Evolutionary conservation across 495 filamentous ascomycete species (phyloP).

Genomic region (Penicillium ochrochloron): DNA sequence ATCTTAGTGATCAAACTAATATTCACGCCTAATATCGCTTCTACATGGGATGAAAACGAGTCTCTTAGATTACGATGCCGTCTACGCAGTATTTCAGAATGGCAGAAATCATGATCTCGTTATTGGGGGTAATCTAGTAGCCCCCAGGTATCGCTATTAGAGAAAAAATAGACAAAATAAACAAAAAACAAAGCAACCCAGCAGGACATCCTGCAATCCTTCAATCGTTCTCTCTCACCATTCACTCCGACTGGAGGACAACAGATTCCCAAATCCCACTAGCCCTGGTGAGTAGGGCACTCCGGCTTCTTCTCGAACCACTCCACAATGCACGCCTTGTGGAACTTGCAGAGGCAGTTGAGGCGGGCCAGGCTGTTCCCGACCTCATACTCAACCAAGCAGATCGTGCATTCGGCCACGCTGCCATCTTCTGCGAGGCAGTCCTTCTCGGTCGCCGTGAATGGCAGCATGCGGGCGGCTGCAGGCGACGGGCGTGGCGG

Average conservation of each 20-base stretch:
- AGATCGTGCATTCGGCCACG: constrained; percentile 83
- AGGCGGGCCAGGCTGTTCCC: constrained; percentile 82
- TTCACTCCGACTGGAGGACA: not conserved
- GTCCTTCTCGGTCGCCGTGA: constrained; percentile 89
- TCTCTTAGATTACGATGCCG: not conserved
- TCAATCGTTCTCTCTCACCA: not conserved
- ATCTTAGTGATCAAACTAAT: not conserved
- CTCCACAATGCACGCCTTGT: constrained; percentile 66
- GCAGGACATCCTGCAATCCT: not conserved
- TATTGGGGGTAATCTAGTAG: not conserved
- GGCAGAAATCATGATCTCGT: not conserved
- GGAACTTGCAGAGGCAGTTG: constrained; percentile 94
- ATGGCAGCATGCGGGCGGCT: constrained; percentile 62
- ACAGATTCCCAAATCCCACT: not conserved
- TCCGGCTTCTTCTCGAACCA: constrained; percentile 60
- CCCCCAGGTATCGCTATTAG: not conserved
- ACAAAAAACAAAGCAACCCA: not conserved
- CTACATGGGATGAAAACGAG: not conserved
- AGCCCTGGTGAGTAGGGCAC: constrained; percentile 56
- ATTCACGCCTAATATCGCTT: no score
- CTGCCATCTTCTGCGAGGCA: constrained; percentile 70
- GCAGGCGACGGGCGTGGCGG: constrained; percentile 30
- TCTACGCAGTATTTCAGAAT: not conserved
- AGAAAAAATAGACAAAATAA: constrained; percentile 10
- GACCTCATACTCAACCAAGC: constrained; percentile 91